Evolutionary conservation across 257 asterid species (phyloP), one percentile per base, ranked within the genome.

Genomic region (Solanum appendiculatum): DNA sequence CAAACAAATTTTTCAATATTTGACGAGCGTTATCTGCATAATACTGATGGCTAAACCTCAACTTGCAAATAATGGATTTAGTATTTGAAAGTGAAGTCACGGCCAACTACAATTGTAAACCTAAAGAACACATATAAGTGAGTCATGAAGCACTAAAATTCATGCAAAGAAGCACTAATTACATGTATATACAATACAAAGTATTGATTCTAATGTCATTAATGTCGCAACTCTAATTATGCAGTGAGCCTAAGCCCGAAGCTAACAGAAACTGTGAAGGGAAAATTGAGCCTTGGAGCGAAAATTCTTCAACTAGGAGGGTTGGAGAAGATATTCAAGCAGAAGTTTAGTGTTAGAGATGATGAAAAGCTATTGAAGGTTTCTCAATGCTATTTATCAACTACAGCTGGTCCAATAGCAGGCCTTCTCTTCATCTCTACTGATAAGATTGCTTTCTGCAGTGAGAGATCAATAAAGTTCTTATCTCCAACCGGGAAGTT

Each of bases 271-370:
- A 90, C 91, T 3, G 87, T 93, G 70, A 91, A 88, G 58, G 94
- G 95, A 36, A 93, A 93, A 87, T 33, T 93, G 86, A 90, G 91
- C 36, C 54, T 93, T 68, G 92, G 94, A 77, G 91, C 93, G 29
- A 90, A 87, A 33, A 88, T 88, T 13, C 70, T 88, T 40, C 88
- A 5, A 75, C 37, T 85, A 84, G 90, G 90, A 69, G 90, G 90
- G 21, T 36, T 88, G 82, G 86, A 88, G 46, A 88, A 80, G 21
- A 86, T 77, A 40, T 88, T 88, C 73, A 84, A 16, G 66, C 86
- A 85, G 29, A 39, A 54, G 0, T 88, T 88, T 34, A 78, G 56
- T 15, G 60, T 85, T 33, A 66, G 44, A 29, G 87, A 84, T 23
- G 64, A 64, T 29, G 90, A 88, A 84, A 77, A 88, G 81, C 86